Conservation (phyloP, 2,329 filamentous ascomycete genomes). For the Diaporthe humulicola region DNA sequence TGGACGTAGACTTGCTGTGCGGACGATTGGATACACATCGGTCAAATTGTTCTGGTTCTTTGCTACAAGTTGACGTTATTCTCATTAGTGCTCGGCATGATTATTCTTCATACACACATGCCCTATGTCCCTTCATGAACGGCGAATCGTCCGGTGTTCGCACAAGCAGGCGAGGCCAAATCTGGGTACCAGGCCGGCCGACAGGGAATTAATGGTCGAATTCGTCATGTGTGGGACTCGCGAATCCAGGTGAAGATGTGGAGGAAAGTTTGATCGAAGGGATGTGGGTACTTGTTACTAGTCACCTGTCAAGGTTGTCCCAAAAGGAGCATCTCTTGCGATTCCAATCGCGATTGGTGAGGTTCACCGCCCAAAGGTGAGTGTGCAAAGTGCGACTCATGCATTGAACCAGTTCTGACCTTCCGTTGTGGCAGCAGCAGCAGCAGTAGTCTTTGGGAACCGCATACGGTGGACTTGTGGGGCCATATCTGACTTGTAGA, state of each 20-base stretch:
- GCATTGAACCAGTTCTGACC: background rate
- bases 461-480: background rate
- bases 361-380: slow-evolving; percentile 6
- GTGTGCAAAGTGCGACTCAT: slow-evolving; percentile 12
- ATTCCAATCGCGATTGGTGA: background rate
- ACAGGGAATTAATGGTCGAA: background rate
- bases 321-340: slow-evolving; percentile 30
- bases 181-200: background rate
- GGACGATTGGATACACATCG: too few relatives aligned
- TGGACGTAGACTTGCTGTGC: background rate
- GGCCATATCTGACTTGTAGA: background rate
- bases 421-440: background rate
- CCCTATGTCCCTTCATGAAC: background rate
- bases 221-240: background rate
- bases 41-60: background rate
- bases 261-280: background rate
- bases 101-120: background rate
- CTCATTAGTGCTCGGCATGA: too few relatives aligned
- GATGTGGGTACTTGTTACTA: background rate
- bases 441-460: background rate
- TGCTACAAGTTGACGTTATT: background rate
- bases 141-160: background rate
- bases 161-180: background rate
- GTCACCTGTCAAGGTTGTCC: background rate
- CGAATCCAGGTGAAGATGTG: background rate